A percentile compares a stretch with the other conserved stretches of the same genome.
These are phyloP conservation scores for Termitomyces sp. DNA, from an alignment of 768 basidiomycete species.

Conservation along the genomic window DNA sequence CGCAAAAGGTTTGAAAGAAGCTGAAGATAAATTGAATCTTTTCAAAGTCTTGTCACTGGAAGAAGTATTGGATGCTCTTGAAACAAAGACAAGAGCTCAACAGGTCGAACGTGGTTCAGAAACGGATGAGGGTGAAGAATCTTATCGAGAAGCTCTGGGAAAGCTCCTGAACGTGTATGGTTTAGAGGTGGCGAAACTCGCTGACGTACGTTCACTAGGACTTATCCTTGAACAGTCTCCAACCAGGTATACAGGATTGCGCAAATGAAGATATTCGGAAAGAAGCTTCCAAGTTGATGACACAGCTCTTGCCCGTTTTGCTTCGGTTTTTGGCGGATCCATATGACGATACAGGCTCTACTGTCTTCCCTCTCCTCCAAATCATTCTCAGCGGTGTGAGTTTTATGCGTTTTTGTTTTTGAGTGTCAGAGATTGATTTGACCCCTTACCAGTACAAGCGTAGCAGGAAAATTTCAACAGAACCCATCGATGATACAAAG, in stretches of 20 bases:
- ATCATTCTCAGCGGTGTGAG: slow-evolving; percentile 70
- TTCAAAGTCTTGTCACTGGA: slow-evolving; percentile 86
- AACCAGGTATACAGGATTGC: slow-evolving; percentile 41
- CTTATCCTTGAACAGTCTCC: not conserved
- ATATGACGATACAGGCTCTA: slow-evolving; percentile 83
- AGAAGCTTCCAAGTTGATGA: slow-evolving; percentile 61
- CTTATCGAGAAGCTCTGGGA: slow-evolving; percentile 85
- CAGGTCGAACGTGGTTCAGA: slow-evolving; percentile 61
- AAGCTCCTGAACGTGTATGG: slow-evolving; percentile 80
- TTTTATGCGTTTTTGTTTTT: slow-evolving; percentile 10
- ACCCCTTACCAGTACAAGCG: slow-evolving; percentile 67
- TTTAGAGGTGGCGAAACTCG: slow-evolving; percentile 74
- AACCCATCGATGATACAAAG: slow-evolving; percentile 58
- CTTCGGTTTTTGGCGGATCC: slow-evolving; percentile 87
- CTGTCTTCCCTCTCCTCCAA: slow-evolving; percentile 78
- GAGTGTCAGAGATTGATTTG: not conserved
- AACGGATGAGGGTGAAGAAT: slow-evolving; percentile 83
- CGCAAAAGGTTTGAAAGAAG: slow-evolving; percentile 91
- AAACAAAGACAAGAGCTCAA: slow-evolving; percentile 66
- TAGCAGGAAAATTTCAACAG: slow-evolving; percentile 51
- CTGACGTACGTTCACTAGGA: slow-evolving; percentile 55
- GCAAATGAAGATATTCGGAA: slow-evolving; percentile 51
- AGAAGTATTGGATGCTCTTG: slow-evolving; percentile 75
- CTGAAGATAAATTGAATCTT: slow-evolving; percentile 83
- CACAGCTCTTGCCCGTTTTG: slow-evolving; percentile 72